Conservation (phyloP, 495 filamentous ascomycete species). For the Neurospora cerealis region DNA sequence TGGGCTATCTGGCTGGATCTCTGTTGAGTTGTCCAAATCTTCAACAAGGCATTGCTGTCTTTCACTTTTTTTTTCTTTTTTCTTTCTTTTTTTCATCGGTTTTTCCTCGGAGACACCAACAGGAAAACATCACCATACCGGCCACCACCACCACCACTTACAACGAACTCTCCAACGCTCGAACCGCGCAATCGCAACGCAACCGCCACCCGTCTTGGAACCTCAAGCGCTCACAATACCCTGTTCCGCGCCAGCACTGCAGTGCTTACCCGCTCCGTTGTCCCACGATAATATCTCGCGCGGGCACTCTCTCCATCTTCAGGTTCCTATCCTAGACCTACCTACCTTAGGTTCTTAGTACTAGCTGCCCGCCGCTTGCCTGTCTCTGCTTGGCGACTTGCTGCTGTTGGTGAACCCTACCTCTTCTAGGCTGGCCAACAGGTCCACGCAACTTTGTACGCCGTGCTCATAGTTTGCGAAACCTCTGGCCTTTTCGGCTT, state of each 20-base stretch:
- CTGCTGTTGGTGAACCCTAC: not conserved
- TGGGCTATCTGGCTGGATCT: not conserved
- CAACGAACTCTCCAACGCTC: not conserved
- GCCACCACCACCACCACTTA: not conserved
- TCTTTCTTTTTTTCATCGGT: not conserved
- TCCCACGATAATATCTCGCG: constrained; percentile 14
- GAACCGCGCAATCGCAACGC: not conserved
- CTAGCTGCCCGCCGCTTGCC: not conserved
- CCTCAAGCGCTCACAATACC: not conserved
- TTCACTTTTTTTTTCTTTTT: not conserved
- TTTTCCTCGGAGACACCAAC: not conserved
- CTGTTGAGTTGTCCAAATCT: not conserved
- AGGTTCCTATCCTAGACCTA: not conserved
- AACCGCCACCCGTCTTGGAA: not conserved
- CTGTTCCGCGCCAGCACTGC: not conserved
- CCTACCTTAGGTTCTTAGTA: not conserved
- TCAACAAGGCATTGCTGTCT: not conserved
- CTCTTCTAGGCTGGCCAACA: not conserved
- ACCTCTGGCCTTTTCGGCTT: not conserved
- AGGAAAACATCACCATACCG: not conserved
- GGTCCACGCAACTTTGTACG: not conserved
- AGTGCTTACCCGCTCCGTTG: constrained; percentile 4
- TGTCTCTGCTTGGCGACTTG: not conserved
- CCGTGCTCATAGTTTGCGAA: not conserved
- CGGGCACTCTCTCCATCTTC: not conserved